Evolutionary conservation across 2,329 filamentous ascomycete species (phyloP), one percentile per base, ranked within the genome.

Genomic region (Trichoderma atroviride): DNA sequence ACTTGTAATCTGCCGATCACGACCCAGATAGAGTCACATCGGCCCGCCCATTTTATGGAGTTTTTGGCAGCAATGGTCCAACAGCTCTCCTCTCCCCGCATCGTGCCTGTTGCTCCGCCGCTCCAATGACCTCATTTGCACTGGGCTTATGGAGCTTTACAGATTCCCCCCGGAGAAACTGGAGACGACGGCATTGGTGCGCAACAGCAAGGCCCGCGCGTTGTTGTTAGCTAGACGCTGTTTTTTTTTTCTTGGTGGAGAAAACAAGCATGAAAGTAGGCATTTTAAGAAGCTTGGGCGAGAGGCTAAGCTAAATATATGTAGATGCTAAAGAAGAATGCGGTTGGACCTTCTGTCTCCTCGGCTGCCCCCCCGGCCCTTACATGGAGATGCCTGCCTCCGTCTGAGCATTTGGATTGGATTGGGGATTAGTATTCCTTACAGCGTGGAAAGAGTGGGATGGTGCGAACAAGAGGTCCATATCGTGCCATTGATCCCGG

Each of bases 51-150:
- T 43, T 47, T 63, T 69, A 47, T 37, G 60, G n/a, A 69, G 67
- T 62, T 33, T 55, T 35, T 57, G 55, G 33, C 14, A 43, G 37
- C 47, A 33, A 33, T 37, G 13, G 33, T 13, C 58, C 66, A 68
- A 61, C 63, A 16, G 29, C 58, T 47, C 24, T 68, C 66, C 35
- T 37, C 66, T 58, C 66, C 62, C 66, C 66, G 66, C 66, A 68
- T 68, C 66, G 40, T 65, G 14, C 27, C 16, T 56, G 37, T 50
- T 43, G 16, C 9, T 50, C 19, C 47, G 35, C 63, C 35, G 63
- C 53, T 58, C 59, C 67, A 64, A 63, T 69, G 67, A 58, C 33
- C 33, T 68, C 65, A 68, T 53, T 13, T 6, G 43, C 65, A 40
- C 22, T 19, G 22, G 22, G 16, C 1, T 9, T n/a, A 43, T 59